Base-by-base conservation (phyloP, 140 eudicot genomes). In the Bidens hawaiensis region DNA sequence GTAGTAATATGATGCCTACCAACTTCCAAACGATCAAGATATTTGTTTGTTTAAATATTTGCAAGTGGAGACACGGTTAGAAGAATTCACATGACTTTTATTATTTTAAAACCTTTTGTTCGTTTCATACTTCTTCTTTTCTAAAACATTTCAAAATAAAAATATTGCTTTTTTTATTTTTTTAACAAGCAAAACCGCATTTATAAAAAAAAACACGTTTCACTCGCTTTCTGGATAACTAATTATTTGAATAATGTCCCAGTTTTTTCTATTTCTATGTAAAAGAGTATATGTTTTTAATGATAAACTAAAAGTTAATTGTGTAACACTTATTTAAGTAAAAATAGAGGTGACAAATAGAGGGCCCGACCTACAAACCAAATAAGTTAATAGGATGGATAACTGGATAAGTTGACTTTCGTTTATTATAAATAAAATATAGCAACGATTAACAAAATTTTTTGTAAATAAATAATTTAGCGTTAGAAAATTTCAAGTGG, bases 21-120 rank as follows among this genome's bases (percentile, higher is more conserved):
- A 62, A 53, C 21, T 25, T 71, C 55, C 49, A 52, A 71, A 62
- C 70, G 53, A 41, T 38, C 24, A 36, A 52, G 71, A 71, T 71
- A 71, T 71, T 62, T 71, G 18, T 50, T 16, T 26, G 51, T 16
- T 22, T 58, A 58, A 69, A 19, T 4, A 42, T 11, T 42, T 47
- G 19, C 54, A 8, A 47, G 6, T 47, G 54, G 18, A 19, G 9
- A 47, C 26, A 47, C 21, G 53, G 18, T 18, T 47, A 47, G 53
- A 18, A 47, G 26, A 18, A 47, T 47, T 13, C 27, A 47, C 18
- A 47, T 19, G 54, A 47, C 43, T 36, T 36, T 36, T n/a, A 36
- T 1, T 34, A 6, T 34, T 34, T 34, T 2, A 4, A 34, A 6
- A 1, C 2, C 8, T 34, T 34, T 9, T 6, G 2, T 9, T 2